A percentile compares a stretch with the other conserved stretches of the same genome.
These are phyloP conservation scores for Calonectria hawksworthii DNA, from an alignment of 2,329 filamentous ascomycete species.

Conservation along the genomic window DNA sequence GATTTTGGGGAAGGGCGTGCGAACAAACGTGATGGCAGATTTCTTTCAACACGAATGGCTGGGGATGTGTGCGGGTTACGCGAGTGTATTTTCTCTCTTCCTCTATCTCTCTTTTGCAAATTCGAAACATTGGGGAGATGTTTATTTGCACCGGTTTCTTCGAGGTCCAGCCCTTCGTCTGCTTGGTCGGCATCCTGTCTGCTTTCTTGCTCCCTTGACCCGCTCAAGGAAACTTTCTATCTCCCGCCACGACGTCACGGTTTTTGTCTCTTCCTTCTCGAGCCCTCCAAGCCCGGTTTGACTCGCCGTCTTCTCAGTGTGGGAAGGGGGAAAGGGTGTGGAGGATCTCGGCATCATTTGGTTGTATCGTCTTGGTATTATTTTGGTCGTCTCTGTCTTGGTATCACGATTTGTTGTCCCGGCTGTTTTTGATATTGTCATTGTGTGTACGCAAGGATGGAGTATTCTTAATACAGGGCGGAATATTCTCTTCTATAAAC, in stretches of 20 bases:
- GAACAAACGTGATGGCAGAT: slow-evolving; percentile 34
- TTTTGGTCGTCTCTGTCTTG: slow-evolving; percentile 18
- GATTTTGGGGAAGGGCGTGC: slow-evolving; percentile 23
- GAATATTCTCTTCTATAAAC: slow-evolving; percentile 42
- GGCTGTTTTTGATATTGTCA: slow-evolving; percentile 29
- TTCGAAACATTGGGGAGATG: slow-evolving; percentile 23
- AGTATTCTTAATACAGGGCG: slow-evolving; percentile 49
- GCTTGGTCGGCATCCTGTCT: neutral
- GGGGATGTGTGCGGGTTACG: slow-evolving; percentile 32
- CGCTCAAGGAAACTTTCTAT: neutral
- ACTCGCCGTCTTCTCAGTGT: neutral
- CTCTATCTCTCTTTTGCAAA: slow-evolving; percentile 28
- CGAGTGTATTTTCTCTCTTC: slow-evolving; percentile 41
- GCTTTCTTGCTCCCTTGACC: neutral
- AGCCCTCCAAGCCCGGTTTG: neutral
- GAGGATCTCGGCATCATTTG: slow-evolving; percentile 23
- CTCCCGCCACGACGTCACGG: slow-evolving; percentile 17
- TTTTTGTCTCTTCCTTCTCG: slow-evolving; percentile 18
- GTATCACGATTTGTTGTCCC: slow-evolving; percentile 18
- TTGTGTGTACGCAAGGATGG: slow-evolving; percentile 40
- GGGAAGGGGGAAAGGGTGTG: slow-evolving; percentile 12
- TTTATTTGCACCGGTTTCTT: slow-evolving; percentile 20
- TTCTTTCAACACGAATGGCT: slow-evolving; percentile 29
- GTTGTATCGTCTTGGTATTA: slow-evolving; percentile 23
- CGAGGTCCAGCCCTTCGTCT: slow-evolving; percentile 15